Evolutionary conservation across 2,329 filamentous ascomycete species (phyloP).

Genomic region (Alternaria burnsii): DNA sequence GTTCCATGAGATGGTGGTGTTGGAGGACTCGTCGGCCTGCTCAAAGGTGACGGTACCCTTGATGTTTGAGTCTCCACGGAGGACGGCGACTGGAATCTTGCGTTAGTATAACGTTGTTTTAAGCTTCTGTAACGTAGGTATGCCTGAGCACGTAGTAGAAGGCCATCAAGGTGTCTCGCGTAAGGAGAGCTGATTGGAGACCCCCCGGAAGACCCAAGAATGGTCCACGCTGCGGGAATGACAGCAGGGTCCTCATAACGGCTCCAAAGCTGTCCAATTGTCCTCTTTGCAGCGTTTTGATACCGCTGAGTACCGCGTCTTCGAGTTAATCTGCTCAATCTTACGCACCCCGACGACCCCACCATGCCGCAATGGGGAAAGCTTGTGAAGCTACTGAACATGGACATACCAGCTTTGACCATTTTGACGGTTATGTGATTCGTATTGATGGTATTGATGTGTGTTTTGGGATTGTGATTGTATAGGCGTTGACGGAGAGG

Average conservation of each 20-base stretch:
- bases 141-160: not conserved
- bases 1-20: slow-evolving; percentile 90
- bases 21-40: slow-evolving; percentile 81
- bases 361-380: slow-evolving; percentile 41
- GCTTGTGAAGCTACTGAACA: slow-evolving; percentile 22
- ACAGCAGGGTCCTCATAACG: slow-evolving; percentile 38
- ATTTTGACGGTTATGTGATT: slow-evolving; percentile 73
- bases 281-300: slow-evolving; percentile 19
- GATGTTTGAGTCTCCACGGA: slow-evolving; percentile 98
- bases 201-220: not conserved
- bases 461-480: slow-evolving; percentile 19
- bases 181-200: slow-evolving; percentile 36
- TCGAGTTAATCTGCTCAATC: slow-evolving; percentile 67
- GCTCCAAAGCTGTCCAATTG: slow-evolving; percentile 28
- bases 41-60: slow-evolving; percentile 93
- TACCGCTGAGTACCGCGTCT: slow-evolving; percentile 18
- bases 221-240: slow-evolving; percentile 17
- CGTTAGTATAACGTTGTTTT: slow-evolving; percentile 14
- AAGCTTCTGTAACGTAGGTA: not conserved
- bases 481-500: slow-evolving; percentile 19
- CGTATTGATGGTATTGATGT: slow-evolving; percentile 23
- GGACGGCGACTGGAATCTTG: slow-evolving; percentile 76
- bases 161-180: slow-evolving; percentile 43
- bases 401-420: slow-evolving; percentile 92
- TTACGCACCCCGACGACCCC: slow-evolving; percentile 55